Percentiles rank a stretch among this genome's conserved stretches.
These are phyloP conservation scores for Musa balbisiana DNA, from an alignment of 202 grass and related monocot species.

Conservation along the genomic window DNA sequence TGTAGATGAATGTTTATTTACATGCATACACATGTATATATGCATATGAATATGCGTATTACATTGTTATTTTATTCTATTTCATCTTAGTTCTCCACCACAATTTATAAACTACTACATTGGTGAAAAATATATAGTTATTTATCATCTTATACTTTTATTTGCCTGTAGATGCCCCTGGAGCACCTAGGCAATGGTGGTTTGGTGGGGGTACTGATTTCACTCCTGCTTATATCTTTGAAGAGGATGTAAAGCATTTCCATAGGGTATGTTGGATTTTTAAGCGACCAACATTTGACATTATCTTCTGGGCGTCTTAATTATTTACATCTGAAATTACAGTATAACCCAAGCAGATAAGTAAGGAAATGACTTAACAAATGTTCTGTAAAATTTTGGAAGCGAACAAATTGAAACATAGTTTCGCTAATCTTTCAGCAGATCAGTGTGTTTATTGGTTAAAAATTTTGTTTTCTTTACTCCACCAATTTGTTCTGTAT, in stretches of 20 bases:
- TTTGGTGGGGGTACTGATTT: slow-evolving; percentile 98
- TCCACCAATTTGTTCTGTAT: not conserved
- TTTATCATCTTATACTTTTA: not conserved
- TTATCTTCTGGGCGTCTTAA: slow-evolving; percentile 5
- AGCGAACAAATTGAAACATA: not conserved
- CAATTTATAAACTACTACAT: slow-evolving; percentile 1
- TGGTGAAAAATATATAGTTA: not conserved
- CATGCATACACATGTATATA: too few species aligned
- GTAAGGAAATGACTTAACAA: not conserved
- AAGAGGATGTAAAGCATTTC: slow-evolving; percentile 98
- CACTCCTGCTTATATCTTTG: slow-evolving; percentile 87
- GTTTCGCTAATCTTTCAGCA: too few species aligned
- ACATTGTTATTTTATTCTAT: not conserved
- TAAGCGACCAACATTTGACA: not conserved
- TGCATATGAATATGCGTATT: too few species aligned
- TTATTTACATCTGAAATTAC: not conserved
- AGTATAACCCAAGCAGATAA: not conserved
- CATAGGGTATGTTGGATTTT: slow-evolving; percentile 49
- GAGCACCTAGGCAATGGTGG: slow-evolving; percentile 92
- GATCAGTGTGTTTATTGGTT: too few species aligned
- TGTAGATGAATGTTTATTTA: too few species aligned
- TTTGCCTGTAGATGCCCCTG: slow-evolving; percentile 56
- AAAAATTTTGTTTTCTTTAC: not conserved
- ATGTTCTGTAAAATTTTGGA: not conserved
- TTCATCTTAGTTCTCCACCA: not conserved